phyloP scores from a whole-genome alignment of 257 asterid species.

The Solanum sitiens region DNA sequence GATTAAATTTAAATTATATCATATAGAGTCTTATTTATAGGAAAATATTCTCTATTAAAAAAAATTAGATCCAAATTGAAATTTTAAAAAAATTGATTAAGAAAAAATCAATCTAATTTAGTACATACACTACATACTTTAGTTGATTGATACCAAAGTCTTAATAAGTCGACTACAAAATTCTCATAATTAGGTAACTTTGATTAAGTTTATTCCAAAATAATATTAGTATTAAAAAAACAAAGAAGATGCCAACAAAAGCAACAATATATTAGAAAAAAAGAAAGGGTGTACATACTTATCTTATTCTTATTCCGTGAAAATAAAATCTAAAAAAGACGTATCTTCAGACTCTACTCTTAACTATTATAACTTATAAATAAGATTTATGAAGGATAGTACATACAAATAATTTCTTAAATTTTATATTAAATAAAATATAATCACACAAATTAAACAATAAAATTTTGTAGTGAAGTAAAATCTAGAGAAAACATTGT shows the following conservation, averaged over 20 bases:
- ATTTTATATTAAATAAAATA: too few species aligned
- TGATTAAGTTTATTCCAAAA: not conserved
- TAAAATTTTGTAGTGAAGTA: not conserved
- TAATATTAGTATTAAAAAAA: too few species aligned
- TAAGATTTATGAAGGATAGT: too few species aligned
- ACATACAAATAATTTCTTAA: too few species aligned
- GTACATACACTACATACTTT: too few species aligned
- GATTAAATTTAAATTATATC: not conserved
- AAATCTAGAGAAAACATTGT: not conserved
- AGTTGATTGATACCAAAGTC: not conserved
- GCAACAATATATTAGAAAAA: not conserved
- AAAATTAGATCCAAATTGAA: not conserved
- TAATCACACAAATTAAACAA: too few species aligned
- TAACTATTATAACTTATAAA: too few species aligned
- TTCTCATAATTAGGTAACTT: not conserved
- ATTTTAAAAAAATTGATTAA: too few species aligned
- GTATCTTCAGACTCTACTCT: too few species aligned
- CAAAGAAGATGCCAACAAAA: not conserved
- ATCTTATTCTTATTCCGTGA: too few species aligned
- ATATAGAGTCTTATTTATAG: fast-evolving
- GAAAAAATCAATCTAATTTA: too few species aligned
- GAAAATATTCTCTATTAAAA: not conserved
- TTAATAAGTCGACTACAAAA: not conserved
- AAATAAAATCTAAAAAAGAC: too few species aligned
- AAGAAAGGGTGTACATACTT: not conserved